Percentiles rank a stretch among this genome's conserved stretches.
Conservation (phyloP, 2,329 filamentous ascomycete genomes). For the Penicillium sp. region DNA sequence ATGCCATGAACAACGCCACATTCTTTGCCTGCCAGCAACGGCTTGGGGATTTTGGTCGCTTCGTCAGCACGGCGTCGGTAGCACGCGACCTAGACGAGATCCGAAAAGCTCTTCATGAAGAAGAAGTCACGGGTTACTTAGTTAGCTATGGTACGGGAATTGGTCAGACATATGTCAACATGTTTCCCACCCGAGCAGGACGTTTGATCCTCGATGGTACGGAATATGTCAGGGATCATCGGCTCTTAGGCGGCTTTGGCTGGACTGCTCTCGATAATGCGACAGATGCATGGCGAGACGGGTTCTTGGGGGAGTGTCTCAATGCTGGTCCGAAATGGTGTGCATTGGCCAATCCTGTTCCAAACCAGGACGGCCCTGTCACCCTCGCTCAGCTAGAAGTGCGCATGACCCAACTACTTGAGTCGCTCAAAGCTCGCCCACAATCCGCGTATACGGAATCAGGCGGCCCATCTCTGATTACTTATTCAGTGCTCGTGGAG, state of each 20-base stretch:
- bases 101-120: constrained; percentile 14
- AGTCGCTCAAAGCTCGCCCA: constrained; percentile 9
- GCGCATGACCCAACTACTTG: constrained; percentile 8
- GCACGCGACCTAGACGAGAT: constrained; percentile 19
- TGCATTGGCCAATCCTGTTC: constrained; percentile 11
- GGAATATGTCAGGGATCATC: constrained; percentile 16
- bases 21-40: constrained; percentile 17
- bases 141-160: constrained; percentile 20
- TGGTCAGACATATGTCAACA: constrained; percentile 19
- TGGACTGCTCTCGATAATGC: constrained; percentile 17
- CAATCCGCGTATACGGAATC: constrained; percentile 14
- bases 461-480: constrained; percentile 14
- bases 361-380: background rate
- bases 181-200: constrained; percentile 16
- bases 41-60: constrained; percentile 17
- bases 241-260: constrained; percentile 15
- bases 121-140: constrained; percentile 15
- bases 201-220: constrained; percentile 19
- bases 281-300: constrained; percentile 17
- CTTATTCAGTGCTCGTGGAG: constrained; percentile 13
- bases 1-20: constrained; percentile 19
- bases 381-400: constrained; percentile 9
- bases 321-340: constrained; percentile 14
- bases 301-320: constrained; percentile 18
- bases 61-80: constrained; percentile 17